A percentile compares a stretch with the other conserved stretches of the same genome.
phyloP scores from a whole-genome alignment of 202 grass and related monocot species.

The Schoenoplectus triqueter region DNA sequence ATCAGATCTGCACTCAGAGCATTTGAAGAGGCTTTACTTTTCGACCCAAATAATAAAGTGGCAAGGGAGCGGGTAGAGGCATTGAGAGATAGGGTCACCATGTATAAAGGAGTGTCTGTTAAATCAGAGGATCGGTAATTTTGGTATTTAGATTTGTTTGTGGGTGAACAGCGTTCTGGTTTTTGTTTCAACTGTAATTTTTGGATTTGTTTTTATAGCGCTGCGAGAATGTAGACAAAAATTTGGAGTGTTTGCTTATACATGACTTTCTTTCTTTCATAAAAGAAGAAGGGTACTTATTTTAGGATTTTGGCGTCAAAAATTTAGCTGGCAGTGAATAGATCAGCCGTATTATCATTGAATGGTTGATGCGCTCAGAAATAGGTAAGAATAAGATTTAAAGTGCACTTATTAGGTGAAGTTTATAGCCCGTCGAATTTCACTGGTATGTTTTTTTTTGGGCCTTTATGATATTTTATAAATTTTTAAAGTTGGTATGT shows the following conservation, averaged over 20 bases:
- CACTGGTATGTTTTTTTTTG: too few relatives aligned
- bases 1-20: slow-evolving; percentile 71
- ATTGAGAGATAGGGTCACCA: slow-evolving; percentile 57
- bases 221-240: not conserved
- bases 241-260: not conserved
- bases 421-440: too few relatives aligned
- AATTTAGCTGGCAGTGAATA: too few relatives aligned
- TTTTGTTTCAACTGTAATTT: slow-evolving; percentile 13
- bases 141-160: not conserved
- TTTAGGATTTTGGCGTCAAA: too few relatives aligned
- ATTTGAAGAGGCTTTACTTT: slow-evolving; percentile 87
- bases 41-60: slow-evolving; percentile 91
- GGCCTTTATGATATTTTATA: too few relatives aligned
- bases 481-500: too few relatives aligned
- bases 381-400: too few relatives aligned
- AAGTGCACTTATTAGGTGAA: too few relatives aligned
- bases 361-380: too few relatives aligned
- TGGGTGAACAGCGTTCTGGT: slow-evolving; percentile 32
- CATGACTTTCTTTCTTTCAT: not conserved
- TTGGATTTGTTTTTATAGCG: slow-evolving; percentile 19
- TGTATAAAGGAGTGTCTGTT: slow-evolving; percentile 83
- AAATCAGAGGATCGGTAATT: slow-evolving; percentile 65
- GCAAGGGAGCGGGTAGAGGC: slow-evolving; percentile 75
- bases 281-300: too few relatives aligned
- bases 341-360: too few relatives aligned